Conservation (phyloP, 1,139 yeast species). For the Geotrichum klebahnii region DNA sequence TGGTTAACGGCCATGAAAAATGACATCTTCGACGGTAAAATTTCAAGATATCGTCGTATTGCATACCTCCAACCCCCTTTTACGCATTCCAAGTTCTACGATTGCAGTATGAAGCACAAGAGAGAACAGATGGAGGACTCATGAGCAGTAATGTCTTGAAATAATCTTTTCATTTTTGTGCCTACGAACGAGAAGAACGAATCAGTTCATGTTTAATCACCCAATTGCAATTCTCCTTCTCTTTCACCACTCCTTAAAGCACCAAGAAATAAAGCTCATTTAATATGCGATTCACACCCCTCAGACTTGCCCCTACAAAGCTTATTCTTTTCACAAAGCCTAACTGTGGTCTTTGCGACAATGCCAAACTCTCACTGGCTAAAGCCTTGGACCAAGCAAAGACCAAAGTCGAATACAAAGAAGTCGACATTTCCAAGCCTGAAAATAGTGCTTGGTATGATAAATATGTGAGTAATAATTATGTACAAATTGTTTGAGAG, state of each 20-base stretch:
- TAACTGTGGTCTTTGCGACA: slow-evolving; percentile 72
- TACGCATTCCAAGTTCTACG: no score
- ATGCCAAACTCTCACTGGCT: slow-evolving; percentile 55
- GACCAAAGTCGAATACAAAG: slow-evolving; percentile 40
- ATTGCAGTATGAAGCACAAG: no score
- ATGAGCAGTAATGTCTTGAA: no score
- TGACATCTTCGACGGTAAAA: no score
- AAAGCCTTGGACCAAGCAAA: slow-evolving; percentile 41
- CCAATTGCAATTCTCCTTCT: background rate
- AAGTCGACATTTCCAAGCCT: slow-evolving; percentile 65
- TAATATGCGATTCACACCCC: background rate
- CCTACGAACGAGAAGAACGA: no score
- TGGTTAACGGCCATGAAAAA: no score
- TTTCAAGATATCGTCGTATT: no score
- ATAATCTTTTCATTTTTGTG: no score
- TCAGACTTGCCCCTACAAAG: slow-evolving; percentile 7
- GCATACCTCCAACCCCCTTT: no score
- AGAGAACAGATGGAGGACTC: no score
- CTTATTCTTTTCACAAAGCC: slow-evolving; percentile 69
- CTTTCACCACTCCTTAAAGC: background rate
- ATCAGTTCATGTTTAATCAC: no score
- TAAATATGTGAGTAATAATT: slow-evolving; percentile 45
- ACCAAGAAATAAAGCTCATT: no score
- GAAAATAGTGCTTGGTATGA: slow-evolving; percentile 74
- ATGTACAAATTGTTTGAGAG: background rate